These are phyloP conservation scores for Austroboletus rostrupii DNA, from an alignment of 1,284 basidiomycete genomes.

Conservation along the genomic window DNA sequence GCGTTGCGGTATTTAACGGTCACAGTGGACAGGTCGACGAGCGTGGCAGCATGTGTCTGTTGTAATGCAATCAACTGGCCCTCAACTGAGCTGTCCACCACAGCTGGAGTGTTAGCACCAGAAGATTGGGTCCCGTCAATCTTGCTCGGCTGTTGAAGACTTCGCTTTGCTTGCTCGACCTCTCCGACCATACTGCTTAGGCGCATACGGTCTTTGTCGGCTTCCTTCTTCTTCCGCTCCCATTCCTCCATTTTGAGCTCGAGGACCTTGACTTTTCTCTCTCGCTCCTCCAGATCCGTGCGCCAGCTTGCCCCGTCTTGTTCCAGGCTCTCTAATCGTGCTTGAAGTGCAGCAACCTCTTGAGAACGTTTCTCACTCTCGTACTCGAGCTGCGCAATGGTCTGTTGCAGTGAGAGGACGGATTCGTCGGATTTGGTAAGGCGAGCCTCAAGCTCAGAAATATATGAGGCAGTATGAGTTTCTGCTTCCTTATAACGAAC, in stretches of 20 bases:
- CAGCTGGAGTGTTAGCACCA: slow-evolving; percentile 26
- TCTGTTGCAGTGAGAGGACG: slow-evolving; percentile 60
- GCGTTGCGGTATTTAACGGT: slow-evolving; percentile 84
- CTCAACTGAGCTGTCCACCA: slow-evolving; percentile 40
- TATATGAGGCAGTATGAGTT: slow-evolving; percentile 71
- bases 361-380: slow-evolving; percentile 70
- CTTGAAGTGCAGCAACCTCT: slow-evolving; percentile 67
- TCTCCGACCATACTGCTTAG: slow-evolving; percentile 64
- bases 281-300: slow-evolving; percentile 77
- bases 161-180: slow-evolving; percentile 67
- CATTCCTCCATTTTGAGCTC: slow-evolving; percentile 75
- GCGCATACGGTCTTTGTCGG: slow-evolving; percentile 59
- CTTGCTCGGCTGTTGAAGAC: slow-evolving; percentile 45
- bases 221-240: slow-evolving; percentile 64
- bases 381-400: slow-evolving; percentile 74
- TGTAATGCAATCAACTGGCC: slow-evolving; percentile 63
- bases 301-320: slow-evolving; percentile 71
- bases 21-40: slow-evolving; percentile 74
- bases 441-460: slow-evolving; percentile 84
- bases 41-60: slow-evolving; percentile 73
- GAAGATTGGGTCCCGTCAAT: slow-evolving; percentile 27
- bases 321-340: slow-evolving; percentile 67
- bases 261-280: slow-evolving; percentile 69
- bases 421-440: slow-evolving; percentile 79
- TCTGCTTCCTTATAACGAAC: slow-evolving; percentile 75